Percentiles rank a stretch among this genome's conserved stretches.
Conservation (phyloP, 2,329 filamentous ascomycete genomes). For the Botrytis cinerea region DNA sequence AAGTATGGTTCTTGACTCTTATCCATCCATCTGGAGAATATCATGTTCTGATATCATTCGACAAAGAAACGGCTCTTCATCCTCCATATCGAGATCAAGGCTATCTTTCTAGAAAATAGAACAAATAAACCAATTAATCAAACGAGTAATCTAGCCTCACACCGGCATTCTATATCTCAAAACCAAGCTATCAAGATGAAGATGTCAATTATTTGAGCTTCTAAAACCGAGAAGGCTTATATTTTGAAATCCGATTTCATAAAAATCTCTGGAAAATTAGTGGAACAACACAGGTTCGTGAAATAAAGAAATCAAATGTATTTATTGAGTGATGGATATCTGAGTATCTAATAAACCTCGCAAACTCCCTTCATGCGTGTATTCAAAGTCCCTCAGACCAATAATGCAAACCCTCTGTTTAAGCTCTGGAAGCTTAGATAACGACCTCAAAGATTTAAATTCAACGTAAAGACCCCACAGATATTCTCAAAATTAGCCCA, state of each 20-base stretch:
- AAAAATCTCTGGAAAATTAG: neutral
- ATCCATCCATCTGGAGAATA: no score
- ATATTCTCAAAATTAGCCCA: neutral
- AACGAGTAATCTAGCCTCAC: no score
- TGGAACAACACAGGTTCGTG: neutral
- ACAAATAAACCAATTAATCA: no score
- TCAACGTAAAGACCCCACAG: neutral
- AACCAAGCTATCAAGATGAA: neutral
- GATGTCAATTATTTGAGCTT: neutral
- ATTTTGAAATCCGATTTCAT: rapidly evolving
- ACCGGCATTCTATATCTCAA: neutral
- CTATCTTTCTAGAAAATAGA: no score
- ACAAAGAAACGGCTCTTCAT: neutral
- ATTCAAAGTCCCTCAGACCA: neutral
- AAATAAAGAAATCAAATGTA: neutral
- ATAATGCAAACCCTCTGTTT: neutral
- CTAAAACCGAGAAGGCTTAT: neutral
- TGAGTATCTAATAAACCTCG: neutral
- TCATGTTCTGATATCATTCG: no score
- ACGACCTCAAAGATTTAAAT: neutral
- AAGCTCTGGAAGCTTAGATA: neutral
- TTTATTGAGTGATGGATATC: neutral
- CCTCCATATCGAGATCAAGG: neutral
- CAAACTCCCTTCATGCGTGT: no score
- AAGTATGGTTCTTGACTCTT: no score